phyloP scores from a whole-genome alignment of 2,329 filamentous ascomycete genomes.

The Verticillium dahliae region DNA sequence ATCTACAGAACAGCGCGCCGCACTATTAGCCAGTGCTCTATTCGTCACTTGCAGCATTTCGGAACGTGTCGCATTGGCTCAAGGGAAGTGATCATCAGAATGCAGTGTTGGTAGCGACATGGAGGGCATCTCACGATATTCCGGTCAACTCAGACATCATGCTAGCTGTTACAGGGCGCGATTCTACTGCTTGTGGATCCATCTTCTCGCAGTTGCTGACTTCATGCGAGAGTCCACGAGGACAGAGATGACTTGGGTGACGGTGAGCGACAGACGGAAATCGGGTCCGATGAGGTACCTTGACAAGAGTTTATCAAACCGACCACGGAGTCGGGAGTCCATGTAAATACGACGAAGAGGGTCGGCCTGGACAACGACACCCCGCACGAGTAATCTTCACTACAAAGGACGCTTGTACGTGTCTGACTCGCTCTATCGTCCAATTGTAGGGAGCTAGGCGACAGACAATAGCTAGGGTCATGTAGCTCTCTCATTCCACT shows the following conservation, averaged over 20 bases:
- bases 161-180: not conserved
- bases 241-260: not conserved
- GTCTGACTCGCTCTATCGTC: not conserved
- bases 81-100: not conserved
- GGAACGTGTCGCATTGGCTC: not conserved
- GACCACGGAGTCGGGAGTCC: not conserved
- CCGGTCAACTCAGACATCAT: slow-evolving; percentile 25
- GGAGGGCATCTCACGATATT: slow-evolving; percentile 22
- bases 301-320: not conserved
- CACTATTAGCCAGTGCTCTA: not conserved
- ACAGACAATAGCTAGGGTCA: not conserved
- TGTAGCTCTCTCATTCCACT: not conserved
- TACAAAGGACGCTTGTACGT: not conserved
- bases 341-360: not conserved
- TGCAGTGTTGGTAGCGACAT: not conserved
- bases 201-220: not conserved
- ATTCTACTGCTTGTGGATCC: not conserved
- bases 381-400: not conserved
- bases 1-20: slow-evolving; percentile 18
- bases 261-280: not conserved
- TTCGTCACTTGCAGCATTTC: too few relatives aligned
- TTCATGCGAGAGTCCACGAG: not conserved
- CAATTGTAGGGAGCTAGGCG: not conserved
- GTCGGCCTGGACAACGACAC: not conserved
- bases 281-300: not conserved